Conservation (phyloP, 2,329 filamentous ascomycete genomes). For the Fusarium fracticaudum region DNA sequence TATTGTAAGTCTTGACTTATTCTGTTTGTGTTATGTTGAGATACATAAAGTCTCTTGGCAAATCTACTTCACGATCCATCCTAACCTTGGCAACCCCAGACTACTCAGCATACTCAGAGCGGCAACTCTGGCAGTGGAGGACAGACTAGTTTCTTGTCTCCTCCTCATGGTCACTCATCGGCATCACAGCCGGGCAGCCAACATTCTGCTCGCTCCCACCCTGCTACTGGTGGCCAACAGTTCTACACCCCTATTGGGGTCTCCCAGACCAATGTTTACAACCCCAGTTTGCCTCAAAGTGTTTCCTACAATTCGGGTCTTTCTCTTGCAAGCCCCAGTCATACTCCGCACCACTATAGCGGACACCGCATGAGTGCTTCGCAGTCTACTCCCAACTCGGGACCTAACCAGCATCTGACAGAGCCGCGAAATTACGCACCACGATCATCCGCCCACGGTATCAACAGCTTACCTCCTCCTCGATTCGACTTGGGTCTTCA, state of each 20-base stretch:
- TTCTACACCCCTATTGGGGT: slow-evolving; percentile 13
- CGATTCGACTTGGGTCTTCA: slow-evolving; percentile 47
- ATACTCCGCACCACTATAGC: slow-evolving; percentile 27
- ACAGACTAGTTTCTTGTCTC: slow-evolving; percentile 1
- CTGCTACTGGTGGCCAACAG: slow-evolving; percentile 10
- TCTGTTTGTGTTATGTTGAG: background rate
- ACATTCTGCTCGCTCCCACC: background rate
- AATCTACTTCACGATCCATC: background rate
- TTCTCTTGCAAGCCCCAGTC: slow-evolving; percentile 22
- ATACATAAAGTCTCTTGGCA: background rate
- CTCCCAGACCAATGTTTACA: slow-evolving; percentile 8
- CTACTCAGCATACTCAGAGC: background rate
- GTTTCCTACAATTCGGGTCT: slow-evolving; percentile 22
- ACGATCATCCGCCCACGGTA: slow-evolving; percentile 42
- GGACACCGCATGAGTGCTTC: background rate
- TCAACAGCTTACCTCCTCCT: slow-evolving; percentile 48
- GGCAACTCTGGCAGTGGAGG: background rate
- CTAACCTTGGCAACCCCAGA: slow-evolving; percentile 7
- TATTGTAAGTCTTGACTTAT: slow-evolving; percentile 10
- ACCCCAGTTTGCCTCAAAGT: slow-evolving; percentile 23
- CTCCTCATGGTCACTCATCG: slow-evolving; percentile 8
- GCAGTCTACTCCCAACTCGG: slow-evolving; percentile 21
- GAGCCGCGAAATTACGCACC: slow-evolving; percentile 57
- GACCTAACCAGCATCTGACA: slow-evolving; percentile 41
- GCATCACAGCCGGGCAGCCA: background rate